phyloP scores from a whole-genome alignment of 2,329 filamentous ascomycete species.

The Lomentospora prolificans region DNA sequence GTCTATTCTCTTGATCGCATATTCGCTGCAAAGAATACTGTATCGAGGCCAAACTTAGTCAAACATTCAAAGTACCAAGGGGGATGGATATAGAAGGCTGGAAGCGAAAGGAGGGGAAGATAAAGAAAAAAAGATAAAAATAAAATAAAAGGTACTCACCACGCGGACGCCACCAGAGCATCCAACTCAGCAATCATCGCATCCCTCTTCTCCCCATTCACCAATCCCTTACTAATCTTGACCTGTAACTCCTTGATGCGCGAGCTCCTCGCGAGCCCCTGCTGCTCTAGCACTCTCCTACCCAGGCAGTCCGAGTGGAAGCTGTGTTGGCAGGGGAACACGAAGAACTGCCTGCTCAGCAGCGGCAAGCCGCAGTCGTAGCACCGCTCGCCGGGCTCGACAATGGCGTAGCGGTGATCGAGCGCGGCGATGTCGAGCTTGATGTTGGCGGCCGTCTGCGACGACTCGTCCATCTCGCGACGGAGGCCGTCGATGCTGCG shows the following conservation, averaged over 20 bases:
- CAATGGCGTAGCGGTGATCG: slow-evolving; percentile 86
- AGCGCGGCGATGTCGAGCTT: slow-evolving; percentile 78
- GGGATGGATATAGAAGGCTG: not conserved
- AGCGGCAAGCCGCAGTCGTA: slow-evolving; percentile 80
- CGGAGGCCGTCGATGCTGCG: slow-evolving; percentile 82
- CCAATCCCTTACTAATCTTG: slow-evolving; percentile 67
- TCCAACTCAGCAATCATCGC: slow-evolving; percentile 82
- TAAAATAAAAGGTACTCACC: slow-evolving; percentile 50
- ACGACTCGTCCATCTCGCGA: slow-evolving; percentile 91
- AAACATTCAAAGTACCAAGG: not conserved
- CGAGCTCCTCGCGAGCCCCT: slow-evolving; percentile 63
- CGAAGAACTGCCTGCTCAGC: slow-evolving; percentile 87
- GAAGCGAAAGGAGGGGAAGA: not conserved
- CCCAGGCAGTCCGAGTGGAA: slow-evolving; percentile 95
- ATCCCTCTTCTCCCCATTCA: slow-evolving; percentile 63
- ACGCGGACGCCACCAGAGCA: slow-evolving; percentile 79
- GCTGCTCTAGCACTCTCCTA: slow-evolving; percentile 72
- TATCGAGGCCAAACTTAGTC: slow-evolving; percentile 15
- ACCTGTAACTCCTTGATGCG: slow-evolving; percentile 79
- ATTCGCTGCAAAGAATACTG: slow-evolving; percentile 87
- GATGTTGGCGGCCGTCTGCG: slow-evolving; percentile 81
- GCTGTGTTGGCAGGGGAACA: slow-evolving; percentile 95
- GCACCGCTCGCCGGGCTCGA: slow-evolving; percentile 91
- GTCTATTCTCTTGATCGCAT: slow-evolving; percentile 88
- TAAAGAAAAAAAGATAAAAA: slow-evolving; percentile 4